These are phyloP conservation scores for Sporothrix schenckii DNA, from an alignment of 2,329 filamentous ascomycete genomes.

Conservation along the genomic window DNA sequence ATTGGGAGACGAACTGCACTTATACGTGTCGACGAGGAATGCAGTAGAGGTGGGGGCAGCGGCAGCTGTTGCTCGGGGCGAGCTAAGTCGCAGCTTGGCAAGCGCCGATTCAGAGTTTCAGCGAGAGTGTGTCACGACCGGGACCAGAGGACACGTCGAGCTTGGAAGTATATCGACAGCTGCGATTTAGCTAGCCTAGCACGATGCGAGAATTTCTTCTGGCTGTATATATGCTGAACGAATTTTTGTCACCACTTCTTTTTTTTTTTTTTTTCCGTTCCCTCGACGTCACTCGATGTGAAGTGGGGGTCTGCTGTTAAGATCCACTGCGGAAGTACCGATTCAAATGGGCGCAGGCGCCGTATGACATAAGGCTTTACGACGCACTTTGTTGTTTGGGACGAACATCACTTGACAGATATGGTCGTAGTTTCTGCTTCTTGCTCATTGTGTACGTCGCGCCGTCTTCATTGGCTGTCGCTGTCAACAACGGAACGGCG, in stretches of 20 bases:
- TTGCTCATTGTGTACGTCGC: neutral
- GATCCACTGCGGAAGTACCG: neutral
- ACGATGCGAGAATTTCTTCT: too few relatives aligned
- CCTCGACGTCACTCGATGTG: too few relatives aligned
- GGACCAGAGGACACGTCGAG: too few relatives aligned
- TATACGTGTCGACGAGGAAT: conserved; percentile 2
- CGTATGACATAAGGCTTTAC: too few relatives aligned
- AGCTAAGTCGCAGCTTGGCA: neutral
- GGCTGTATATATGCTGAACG: too few relatives aligned
- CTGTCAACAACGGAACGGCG: neutral
- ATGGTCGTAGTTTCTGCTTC: too few relatives aligned
- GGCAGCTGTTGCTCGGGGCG: conserved; percentile 1
- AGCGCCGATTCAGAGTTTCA: neutral
- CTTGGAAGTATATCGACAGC: too few relatives aligned
- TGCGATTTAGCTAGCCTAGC: too few relatives aligned
- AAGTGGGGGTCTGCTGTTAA: too few relatives aligned
- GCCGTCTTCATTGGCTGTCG: neutral
- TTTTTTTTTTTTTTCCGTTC: too few relatives aligned
- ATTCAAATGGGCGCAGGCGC: neutral
- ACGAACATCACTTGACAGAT: neutral
- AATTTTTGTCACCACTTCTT: too few relatives aligned
- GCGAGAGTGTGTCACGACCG: neutral
- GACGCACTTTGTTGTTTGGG: too few relatives aligned
- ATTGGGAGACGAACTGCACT: neutral
- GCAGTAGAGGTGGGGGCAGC: neutral